These are phyloP conservation scores for Nicotiana benthamiana DNA, from an alignment of 257 asterid genomes.

Conservation along the genomic window DNA sequence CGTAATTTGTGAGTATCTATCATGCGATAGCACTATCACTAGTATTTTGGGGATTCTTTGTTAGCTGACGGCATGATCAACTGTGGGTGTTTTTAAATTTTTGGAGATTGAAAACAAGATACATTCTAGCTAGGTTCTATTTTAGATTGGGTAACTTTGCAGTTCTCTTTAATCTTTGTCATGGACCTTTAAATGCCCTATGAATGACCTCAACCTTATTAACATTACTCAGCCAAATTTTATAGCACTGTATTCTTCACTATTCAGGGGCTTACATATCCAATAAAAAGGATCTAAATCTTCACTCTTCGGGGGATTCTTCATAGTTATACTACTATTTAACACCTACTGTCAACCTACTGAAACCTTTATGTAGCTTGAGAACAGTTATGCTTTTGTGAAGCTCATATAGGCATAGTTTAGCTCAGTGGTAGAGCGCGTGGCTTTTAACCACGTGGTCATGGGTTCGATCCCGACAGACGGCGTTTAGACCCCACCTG, in stretches of 20 bases:
- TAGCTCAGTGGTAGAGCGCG: constrained; percentile 99
- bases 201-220: too few relatives aligned
- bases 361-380: too few relatives aligned
- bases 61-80: not conserved
- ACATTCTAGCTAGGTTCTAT: not conserved
- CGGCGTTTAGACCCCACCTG: too few relatives aligned
- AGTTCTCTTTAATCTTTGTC: not conserved
- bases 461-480: constrained; percentile 98
- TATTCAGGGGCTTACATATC: too few relatives aligned
- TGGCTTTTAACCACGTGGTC: constrained; percentile 99
- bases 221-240: too few relatives aligned
- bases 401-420: not conserved
- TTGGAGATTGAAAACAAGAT: not conserved
- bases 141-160: not conserved
- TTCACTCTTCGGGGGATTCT: too few relatives aligned
- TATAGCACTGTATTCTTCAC: too few relatives aligned
- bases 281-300: too few relatives aligned
- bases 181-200: too few relatives aligned
- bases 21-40: not conserved
- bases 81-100: not conserved
- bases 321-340: too few relatives aligned
- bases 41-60: not conserved
- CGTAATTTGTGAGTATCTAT: not conserved
- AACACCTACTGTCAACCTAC: too few relatives aligned
- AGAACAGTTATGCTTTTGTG: too few relatives aligned